Conservation (phyloP, 2,329 filamentous ascomycete genomes). For the Neonectria sp. region DNA sequence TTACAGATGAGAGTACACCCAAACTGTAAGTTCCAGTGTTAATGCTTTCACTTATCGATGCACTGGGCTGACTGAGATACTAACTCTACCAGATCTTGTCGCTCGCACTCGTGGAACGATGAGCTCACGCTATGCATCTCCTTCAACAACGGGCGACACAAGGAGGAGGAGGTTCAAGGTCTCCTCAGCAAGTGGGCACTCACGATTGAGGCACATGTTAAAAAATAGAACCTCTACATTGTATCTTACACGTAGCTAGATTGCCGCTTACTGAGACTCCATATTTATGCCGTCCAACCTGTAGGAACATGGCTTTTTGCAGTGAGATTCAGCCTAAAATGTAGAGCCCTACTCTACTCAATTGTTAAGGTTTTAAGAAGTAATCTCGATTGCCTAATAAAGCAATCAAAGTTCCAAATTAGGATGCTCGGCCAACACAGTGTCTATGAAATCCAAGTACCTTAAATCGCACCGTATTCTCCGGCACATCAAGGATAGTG, state of each 20-base stretch:
- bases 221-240: too few species aligned
- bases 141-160: constrained; percentile 18
- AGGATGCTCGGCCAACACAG: not conserved
- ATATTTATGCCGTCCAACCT: too few species aligned
- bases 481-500: not conserved
- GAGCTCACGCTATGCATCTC: constrained; percentile 17
- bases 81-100: constrained; percentile 10
- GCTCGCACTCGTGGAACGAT: constrained; percentile 25
- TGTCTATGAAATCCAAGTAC: not conserved
- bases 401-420: not conserved
- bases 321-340: too few species aligned
- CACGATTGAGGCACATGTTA: not conserved
- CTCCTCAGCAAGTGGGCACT: constrained; percentile 9
- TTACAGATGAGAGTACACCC: constrained; percentile 23
- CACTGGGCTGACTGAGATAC: not conserved
- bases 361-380: not conserved
- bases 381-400: not conserved
- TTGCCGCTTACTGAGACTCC: too few species aligned
- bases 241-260: too few species aligned
- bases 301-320: too few species aligned
- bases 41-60: not conserved
- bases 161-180: not conserved
- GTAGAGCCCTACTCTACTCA: too few species aligned
- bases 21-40: constrained; percentile 8
- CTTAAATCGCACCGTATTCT: not conserved